Evolutionary conservation across 345 rosid species (phyloP), one percentile per base, ranked within the genome.

Genomic region (Aurinia saxatilis): DNA sequence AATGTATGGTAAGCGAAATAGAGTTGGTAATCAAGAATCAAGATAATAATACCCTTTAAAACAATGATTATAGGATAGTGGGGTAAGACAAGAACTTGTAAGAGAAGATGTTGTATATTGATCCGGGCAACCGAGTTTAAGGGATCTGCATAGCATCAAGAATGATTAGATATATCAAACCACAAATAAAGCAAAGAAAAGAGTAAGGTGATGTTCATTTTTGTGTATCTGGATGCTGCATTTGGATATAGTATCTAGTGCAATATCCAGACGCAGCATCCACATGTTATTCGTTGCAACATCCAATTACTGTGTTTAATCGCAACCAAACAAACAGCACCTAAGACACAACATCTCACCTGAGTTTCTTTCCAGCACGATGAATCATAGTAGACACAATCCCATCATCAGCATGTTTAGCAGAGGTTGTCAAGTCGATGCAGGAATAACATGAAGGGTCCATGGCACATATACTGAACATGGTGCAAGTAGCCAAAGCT

Each of bases 401-500:
- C 2, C 73, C 72, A 52, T 78, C 79, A 54, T 79, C 68, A 44
- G 75, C 85, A 60, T 69, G 68, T 0, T 75, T 87, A 7, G 82
- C 82, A 56, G 77, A 63, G 0, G 81, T 75, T 13, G 84, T 76
- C 78, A 90, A 71, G 77, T 82, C 90, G 66, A 90, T 75, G 71
- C 80, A 47, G 18, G 82, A 59, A 65, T 86, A 86, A 73, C 90
- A 86, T 31, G 72, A 52, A 38, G 84, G 86, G 74, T 90, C 90
- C 86, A 75, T 80, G 14, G 91, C 84, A 59, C 81, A 86, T 67
- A 73, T 81, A 60, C 68, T 53, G 68, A 90, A 90, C 88, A 86
- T 72, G n/a, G 80, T 84, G 74, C 95, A 86, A 27, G 84, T 65
- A 3, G 86, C 97, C 25, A 4, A 81, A 34, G 80, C 89, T 55